Evolutionary conservation across 306 rosid genomes (phyloP).

Genomic region (Medicago ruthenica): DNA sequence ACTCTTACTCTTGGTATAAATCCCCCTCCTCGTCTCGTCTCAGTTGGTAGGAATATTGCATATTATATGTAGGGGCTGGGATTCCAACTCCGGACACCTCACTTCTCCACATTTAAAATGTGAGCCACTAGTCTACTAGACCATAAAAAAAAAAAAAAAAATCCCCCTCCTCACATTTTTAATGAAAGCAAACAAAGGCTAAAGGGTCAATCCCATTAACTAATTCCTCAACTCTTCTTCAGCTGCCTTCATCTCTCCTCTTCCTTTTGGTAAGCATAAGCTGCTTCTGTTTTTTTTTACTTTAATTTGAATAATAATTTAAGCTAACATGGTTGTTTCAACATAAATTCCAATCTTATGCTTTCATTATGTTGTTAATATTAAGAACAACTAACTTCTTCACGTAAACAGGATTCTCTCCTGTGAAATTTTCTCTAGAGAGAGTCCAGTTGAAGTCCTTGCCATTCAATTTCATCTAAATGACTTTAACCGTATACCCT

Average conservation of each 20-base stretch:
- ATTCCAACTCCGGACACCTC: too few relatives aligned
- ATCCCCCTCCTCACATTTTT: background rate
- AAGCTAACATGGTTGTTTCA: background rate
- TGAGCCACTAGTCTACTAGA: too few relatives aligned
- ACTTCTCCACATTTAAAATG: too few relatives aligned
- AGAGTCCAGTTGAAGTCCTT: too few relatives aligned
- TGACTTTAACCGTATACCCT: background rate
- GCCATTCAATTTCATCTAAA: background rate
- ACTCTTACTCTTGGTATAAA: background rate
- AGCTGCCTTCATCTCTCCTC: conserved; percentile 7
- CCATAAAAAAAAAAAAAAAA: too few relatives aligned
- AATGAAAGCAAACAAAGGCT: background rate
- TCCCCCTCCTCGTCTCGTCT: background rate
- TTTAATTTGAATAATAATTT: conserved; percentile 1
- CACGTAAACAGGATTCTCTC: background rate
- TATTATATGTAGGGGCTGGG: too few relatives aligned
- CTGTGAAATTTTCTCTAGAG: background rate
- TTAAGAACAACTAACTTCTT: background rate
- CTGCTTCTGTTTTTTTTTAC: background rate
- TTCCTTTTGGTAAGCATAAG: conserved; percentile 27
- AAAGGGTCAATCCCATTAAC: background rate
- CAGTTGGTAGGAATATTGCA: too few relatives aligned
- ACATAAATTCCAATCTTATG: background rate
- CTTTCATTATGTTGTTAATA: background rate
- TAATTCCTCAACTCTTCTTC: conserved; percentile 1